A percentile compares a stretch with the other conserved stretches of the same genome.
These are phyloP conservation scores for maize (Zea mays) DNA, from an alignment of 176 grass and related monocot species.

Conservation along the genomic window Zm-B73-REFERENCE-NAM-5.0 NC_050097.1:23347501-23348000, in stretches of 20 bases:
- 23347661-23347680: conserved; percentile 48
- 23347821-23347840: not conserved
- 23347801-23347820: conserved; percentile 14
- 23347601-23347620: conserved; percentile 7
- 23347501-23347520: no score
- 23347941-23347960: no score
- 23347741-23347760: conserved; percentile 33
- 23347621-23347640: not conserved
- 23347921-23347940: no score
- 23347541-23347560: no score
- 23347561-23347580: not conserved
- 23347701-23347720: not conserved
- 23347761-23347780: not conserved
- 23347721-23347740: conserved; percentile 33
- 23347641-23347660: conserved; percentile 24
- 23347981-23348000: no score
- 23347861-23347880: conserved; percentile 3
- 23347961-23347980: no score
- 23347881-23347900: not conserved
- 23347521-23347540: no score
- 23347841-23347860: not conserved
- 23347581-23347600: not conserved
- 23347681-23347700: conserved; percentile 53
- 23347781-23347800: conserved; percentile 11
- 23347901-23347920: no score